Evolutionary conservation across 495 filamentous ascomycete species (phyloP), one percentile per base, ranked within the genome.

Genomic region (Chaetomium cochliodes): DNA sequence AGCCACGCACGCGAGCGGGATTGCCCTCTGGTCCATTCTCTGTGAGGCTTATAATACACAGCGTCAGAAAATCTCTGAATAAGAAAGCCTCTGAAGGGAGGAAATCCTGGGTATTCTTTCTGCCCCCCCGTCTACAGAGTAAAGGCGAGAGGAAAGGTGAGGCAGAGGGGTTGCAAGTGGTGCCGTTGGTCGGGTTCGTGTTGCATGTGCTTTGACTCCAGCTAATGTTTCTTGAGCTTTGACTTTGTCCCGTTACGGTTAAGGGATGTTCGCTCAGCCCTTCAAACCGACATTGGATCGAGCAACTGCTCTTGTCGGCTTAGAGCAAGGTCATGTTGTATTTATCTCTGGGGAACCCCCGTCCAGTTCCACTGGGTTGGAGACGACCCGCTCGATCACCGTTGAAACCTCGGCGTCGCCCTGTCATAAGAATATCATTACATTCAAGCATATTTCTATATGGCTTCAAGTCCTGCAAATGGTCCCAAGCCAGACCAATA

Each of bases 401-500:
- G 42, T n/a, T 18, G 15, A 18, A 46, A 18, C 18, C 5, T 18
- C 5, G 13, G 42, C 18, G 13, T 46, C 42, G 12, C 15, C 42
- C 15, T 46, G 42, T n/a, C 18, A 18, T 30, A 30, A 30, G 28
- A 2, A 30, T 6, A 30, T 2, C 28, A 30, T 30, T n/a, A n/a
- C 28, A 6, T 30, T 30, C 28, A 30, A 30, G 28, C 6, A 30
- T 2, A 30, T 30, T 30, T 30, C 6, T 30, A 30, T 6, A 39
- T 37, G 61, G 20, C 26, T 50, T 49, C 62, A 26, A 50, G 16
- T 12, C 0, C 57, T 28, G n/a, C 20, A 15, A 30, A 51, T 11
- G 62, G 39, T 3, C 20, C 41, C 11, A 67, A 55, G 22, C 69
- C 66, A 15, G 63, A 70, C 5, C 66, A 70, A 63, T 70, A 59